Base-by-base conservation (phyloP, 768 basidiomycete species). In the Sarcodon aspratus region DNA sequence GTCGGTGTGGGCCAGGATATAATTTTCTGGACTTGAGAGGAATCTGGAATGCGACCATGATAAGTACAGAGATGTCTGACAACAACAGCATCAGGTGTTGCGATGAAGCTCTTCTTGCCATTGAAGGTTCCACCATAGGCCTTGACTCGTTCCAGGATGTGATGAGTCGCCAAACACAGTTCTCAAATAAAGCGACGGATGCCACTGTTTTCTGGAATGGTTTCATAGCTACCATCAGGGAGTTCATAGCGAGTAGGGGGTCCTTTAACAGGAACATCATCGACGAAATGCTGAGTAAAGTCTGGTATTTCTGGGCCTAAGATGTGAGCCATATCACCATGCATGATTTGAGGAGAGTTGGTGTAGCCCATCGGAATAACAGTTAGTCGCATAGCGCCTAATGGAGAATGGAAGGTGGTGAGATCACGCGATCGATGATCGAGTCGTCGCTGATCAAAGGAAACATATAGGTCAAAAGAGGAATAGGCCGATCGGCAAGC, bases 121-220 rank as follows among this genome's bases (percentile, higher is more conserved):
- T 64, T 69, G 17, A 73, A 64, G 0, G 66, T 73, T 0, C 62
- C 63, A 0, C 71, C 65, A 3, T 53, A 37, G 35, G 69, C 61
- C 18, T 67, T 64, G 18, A 73, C 61, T 0, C 57, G 52, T 13
- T 72, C 67, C 0, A 71, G 27, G 1, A 76, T 48, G 0, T 65
- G 35, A 46, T 75, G 66, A 9, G 72, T 31, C 40, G 61, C 59
- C 2, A 54, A 33, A 9, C 69, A 53, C 31, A 70, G 67, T 47
- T 73, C 66, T 60, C 64, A 74, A 0, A 72, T 55, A 42, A 72
- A 74, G 0, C 60, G 48, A 0, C 63, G 47, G 9, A 74, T 71
- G 0, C 64, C 62, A 0, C 56, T 54, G 48, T 74, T 75, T 0
- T 62, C 59, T 0, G 63, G 58, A 1, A 73, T 64, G 0, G 58